A percentile compares a stretch with the other conserved stretches of the same genome.
These are phyloP conservation scores for Thozetella sp. DNA, from an alignment of 495 filamentous ascomycete genomes.

Conservation along the genomic window DNA sequence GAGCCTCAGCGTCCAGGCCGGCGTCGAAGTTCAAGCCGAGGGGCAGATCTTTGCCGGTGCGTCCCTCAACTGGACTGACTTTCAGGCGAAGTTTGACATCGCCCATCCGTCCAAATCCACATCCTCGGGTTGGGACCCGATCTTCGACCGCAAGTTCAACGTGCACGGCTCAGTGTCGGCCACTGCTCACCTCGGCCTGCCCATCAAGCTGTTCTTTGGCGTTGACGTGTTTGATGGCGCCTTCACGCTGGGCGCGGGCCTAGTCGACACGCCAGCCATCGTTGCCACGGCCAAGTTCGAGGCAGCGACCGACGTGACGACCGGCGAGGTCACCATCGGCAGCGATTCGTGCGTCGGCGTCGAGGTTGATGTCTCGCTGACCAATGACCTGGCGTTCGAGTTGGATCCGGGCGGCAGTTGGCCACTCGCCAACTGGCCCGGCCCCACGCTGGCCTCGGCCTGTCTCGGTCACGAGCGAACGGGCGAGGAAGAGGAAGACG, in stretches of 20 bases:
- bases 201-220: slow-evolving; percentile 8
- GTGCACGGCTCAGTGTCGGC: slow-evolving; percentile 9
- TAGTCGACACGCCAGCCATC: slow-evolving; percentile 9
- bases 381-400: slow-evolving; percentile 10
- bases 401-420: not conserved
- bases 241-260: slow-evolving; percentile 7
- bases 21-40: slow-evolving; percentile 6
- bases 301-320: not conserved
- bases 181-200: slow-evolving; percentile 12
- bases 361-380: slow-evolving; percentile 6
- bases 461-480: slow-evolving; percentile 3
- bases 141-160: slow-evolving; percentile 10
- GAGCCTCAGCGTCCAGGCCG: not conserved
- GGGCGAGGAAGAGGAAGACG: not conserved
- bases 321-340: not conserved
- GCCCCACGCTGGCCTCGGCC: slow-evolving; percentile 6
- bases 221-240: slow-evolving; percentile 10
- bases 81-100: slow-evolving; percentile 7
- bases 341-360: slow-evolving; percentile 7
- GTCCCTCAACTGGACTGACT: slow-evolving; percentile 7
- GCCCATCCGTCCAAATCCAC: slow-evolving; percentile 5
- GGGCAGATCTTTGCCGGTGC: slow-evolving; percentile 11
- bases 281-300: slow-evolving; percentile 7
- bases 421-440: slow-evolving; percentile 5
- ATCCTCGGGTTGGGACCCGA: slow-evolving; percentile 7